A percentile compares a stretch with the other conserved stretches of the same genome.
Evolutionary conservation across 2,329 filamentous ascomycete genomes (phyloP).

Genomic region (Emergomyces pasteurianus): DNA sequence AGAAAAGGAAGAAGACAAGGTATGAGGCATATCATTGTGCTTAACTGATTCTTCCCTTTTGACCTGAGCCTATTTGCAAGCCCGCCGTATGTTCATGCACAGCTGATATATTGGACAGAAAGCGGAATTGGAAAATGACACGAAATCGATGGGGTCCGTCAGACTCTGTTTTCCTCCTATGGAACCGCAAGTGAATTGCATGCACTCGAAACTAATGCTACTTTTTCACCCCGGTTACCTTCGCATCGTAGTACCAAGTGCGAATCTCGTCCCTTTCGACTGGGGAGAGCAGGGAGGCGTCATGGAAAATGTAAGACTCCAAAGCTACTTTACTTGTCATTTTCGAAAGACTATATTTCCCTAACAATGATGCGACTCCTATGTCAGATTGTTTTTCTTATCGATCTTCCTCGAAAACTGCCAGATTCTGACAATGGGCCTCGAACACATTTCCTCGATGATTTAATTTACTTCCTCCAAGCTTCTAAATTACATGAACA

Average conservation of each 20-base stretch:
- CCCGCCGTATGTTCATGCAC: not conserved
- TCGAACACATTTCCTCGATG: slow-evolving; percentile 50
- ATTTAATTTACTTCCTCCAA: slow-evolving; percentile 58
- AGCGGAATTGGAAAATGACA: slow-evolving; percentile 27
- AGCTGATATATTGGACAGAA: slow-evolving; percentile 19
- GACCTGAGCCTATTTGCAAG: not conserved
- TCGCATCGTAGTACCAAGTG: slow-evolving; percentile 73
- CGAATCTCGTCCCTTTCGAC: slow-evolving; percentile 74
- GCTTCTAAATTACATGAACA: slow-evolving; percentile 53
- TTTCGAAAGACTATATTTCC: not conserved
- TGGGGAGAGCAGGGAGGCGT: slow-evolving; percentile 77
- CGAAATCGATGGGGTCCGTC: slow-evolving; percentile 40
- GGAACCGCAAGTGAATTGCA: slow-evolving; percentile 55
- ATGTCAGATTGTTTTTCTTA: slow-evolving; percentile 65
- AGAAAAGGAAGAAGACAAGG: slow-evolving; percentile 38
- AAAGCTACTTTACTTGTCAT: slow-evolving; percentile 4
- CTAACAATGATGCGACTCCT: not conserved
- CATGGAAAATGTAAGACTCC: slow-evolving; percentile 61
- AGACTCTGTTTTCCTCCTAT: slow-evolving; percentile 71
- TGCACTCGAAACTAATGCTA: slow-evolving; percentile 92
- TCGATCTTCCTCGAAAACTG: slow-evolving; percentile 60
- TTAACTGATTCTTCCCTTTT: not conserved
- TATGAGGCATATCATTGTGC: slow-evolving; percentile 14
- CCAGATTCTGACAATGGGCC: slow-evolving; percentile 11
- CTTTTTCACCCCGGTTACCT: slow-evolving; percentile 65